Evolutionary conservation across 2,329 filamentous ascomycete species (phyloP).

Genomic region (Thielaviopsis euricoi): DNA sequence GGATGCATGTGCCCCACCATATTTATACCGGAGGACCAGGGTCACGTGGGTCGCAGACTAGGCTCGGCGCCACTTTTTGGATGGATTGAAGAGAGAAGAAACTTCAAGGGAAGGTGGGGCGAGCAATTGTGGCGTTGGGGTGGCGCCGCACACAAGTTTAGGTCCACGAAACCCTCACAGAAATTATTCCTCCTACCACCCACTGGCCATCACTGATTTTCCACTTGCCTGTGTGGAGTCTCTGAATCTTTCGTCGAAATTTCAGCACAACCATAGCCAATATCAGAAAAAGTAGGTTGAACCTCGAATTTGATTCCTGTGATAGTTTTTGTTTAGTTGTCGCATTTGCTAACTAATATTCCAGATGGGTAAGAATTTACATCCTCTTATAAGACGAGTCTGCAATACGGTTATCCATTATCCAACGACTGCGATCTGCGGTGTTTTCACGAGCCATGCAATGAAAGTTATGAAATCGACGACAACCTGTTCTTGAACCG

Average conservation of each 20-base stretch:
- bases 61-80: conserved; percentile 2
- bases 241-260: conserved; percentile 10
- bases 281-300: conserved; percentile 12
- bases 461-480: not conserved
- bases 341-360: conserved; percentile 21
- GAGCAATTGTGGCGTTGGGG: not conserved
- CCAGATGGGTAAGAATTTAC: conserved; percentile 43
- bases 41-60: not conserved
- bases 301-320: conserved; percentile 2
- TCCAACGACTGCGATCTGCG: conserved; percentile 1
- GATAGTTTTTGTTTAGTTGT: conserved; percentile 5
- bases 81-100: not conserved
- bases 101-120: not conserved
- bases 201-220: conserved; percentile 8
- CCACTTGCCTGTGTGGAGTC: conserved; percentile 10
- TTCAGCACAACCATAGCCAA: conserved; percentile 11
- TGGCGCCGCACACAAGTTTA: conserved; percentile 12
- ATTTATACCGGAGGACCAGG: not conserved
- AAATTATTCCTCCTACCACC: conserved; percentile 9
- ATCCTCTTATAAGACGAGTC: not conserved
- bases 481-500: not conserved
- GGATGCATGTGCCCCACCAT: not conserved
- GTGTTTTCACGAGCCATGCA: conserved; percentile 1
- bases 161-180: conserved; percentile 11
- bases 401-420: not conserved